phyloP scores from a whole-genome alignment of 2,329 filamentous ascomycete species.

The Graphilbum ipis-grandicollis region DNA sequence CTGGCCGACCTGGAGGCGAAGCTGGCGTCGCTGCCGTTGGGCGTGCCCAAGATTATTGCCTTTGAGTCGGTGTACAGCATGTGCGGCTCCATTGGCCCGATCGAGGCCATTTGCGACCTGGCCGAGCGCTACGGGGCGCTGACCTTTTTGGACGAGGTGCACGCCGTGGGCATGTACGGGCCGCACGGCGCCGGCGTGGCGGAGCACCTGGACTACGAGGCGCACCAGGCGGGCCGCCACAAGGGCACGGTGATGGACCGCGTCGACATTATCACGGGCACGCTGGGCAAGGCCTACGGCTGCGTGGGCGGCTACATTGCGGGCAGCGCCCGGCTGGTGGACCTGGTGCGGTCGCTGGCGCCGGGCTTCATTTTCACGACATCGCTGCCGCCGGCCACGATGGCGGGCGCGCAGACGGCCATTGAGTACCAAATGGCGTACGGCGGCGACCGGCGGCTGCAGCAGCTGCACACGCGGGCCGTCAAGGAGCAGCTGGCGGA shows the following conservation, averaged over 20 bases:
- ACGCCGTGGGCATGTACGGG: constrained; percentile 98
- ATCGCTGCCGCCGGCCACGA: constrained; percentile 84
- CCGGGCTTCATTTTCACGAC: constrained; percentile 99
- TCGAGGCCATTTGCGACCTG: constrained; percentile 87
- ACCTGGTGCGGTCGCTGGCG: constrained; percentile 83
- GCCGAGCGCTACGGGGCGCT: constrained; percentile 96
- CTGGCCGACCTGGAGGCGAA: constrained; percentile 85
- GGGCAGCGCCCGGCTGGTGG: constrained; percentile 69
- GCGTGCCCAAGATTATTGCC: constrained; percentile 91
- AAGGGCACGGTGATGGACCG: constrained; percentile 84
- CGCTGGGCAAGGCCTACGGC: constrained; percentile 92
- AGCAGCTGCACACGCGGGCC: constrained; percentile 89
- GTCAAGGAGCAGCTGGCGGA: constrained; percentile 71
- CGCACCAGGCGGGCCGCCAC: constrained; percentile 57
- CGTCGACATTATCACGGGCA: constrained; percentile 94
- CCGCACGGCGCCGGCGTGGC: constrained; percentile 89
- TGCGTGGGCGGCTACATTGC: constrained; percentile 97
- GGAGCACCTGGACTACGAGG: constrained; percentile 89
- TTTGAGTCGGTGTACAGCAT: constrained; percentile 99
- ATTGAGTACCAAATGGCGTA: constrained; percentile 88
- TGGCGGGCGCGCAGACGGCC: constrained; percentile 81
- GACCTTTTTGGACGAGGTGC: constrained; percentile 95
- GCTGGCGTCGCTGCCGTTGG: constrained; percentile 66
- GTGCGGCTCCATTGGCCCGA: constrained; percentile 94
- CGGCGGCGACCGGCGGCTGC: constrained; percentile 71